These are phyloP conservation scores for Beauveria pseudobassiana DNA, from an alignment of 2,329 filamentous ascomycete genomes.

Conservation along the genomic window DNA sequence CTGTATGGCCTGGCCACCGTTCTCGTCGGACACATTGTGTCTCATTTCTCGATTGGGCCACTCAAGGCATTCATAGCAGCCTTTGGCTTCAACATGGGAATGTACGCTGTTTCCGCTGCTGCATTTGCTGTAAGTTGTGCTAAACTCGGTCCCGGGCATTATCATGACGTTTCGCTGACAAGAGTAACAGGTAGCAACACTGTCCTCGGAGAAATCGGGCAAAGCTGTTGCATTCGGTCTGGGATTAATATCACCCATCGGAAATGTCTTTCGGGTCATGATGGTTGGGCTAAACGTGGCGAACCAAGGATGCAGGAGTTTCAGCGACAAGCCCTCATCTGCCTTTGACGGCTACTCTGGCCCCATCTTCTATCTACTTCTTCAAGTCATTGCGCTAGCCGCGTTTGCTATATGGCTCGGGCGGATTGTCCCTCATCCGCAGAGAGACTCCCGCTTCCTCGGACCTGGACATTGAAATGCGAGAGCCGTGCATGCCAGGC, in stretches of 20 bases:
- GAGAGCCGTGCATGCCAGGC: background rate
- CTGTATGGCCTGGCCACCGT: slow-evolving; percentile 71
- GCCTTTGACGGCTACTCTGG: slow-evolving; percentile 69
- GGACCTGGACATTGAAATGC: slow-evolving; percentile 1
- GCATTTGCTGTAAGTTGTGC: background rate
- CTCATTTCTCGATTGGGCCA: slow-evolving; percentile 54
- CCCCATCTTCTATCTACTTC: slow-evolving; percentile 68
- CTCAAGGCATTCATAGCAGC: slow-evolving; percentile 63
- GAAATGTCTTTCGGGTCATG: slow-evolving; percentile 57
- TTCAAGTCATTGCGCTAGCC: slow-evolving; percentile 65
- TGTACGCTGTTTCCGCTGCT: slow-evolving; percentile 35
- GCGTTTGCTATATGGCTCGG: slow-evolving; percentile 65
- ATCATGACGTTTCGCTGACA: background rate
- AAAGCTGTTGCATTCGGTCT: slow-evolving; percentile 14
- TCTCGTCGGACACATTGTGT: slow-evolving; percentile 60
- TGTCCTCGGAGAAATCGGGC: slow-evolving; percentile 7
- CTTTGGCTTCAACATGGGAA: slow-evolving; percentile 57
- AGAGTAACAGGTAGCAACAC: background rate
- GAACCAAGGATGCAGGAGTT: slow-evolving; percentile 60
- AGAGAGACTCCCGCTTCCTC: background rate
- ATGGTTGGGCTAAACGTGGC: slow-evolving; percentile 73
- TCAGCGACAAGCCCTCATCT: slow-evolving; percentile 56
- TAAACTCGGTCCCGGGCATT: background rate
- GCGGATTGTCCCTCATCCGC: slow-evolving; percentile 34
- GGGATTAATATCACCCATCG: slow-evolving; percentile 18